Conservation (phyloP, 2,329 filamentous ascomycete genomes). For the Aspergillus vadensis region DNA sequence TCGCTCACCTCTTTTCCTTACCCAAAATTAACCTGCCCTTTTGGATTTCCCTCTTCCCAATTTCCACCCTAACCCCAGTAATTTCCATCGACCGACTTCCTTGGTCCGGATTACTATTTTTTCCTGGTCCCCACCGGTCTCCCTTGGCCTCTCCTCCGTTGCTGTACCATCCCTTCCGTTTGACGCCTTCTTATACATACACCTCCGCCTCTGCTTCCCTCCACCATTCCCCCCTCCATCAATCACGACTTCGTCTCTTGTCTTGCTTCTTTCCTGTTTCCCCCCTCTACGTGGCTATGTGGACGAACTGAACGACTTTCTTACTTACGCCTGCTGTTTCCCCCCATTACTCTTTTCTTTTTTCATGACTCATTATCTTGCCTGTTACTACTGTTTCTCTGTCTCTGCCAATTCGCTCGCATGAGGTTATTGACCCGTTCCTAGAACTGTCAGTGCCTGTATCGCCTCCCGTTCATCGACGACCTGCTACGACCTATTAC, state of each 20-base stretch:
- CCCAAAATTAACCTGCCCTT: constrained; percentile 1
- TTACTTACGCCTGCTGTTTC: not conserved
- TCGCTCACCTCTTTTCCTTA: not conserved
- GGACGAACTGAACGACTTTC: constrained; percentile 22
- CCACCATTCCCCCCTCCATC: constrained; percentile 2
- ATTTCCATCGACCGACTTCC: constrained; percentile 4
- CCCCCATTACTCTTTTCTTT: constrained; percentile 13
- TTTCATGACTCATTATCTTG: not conserved
- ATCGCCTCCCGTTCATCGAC: constrained; percentile 20
- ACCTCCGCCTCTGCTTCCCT: constrained; percentile 8
- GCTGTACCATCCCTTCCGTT: constrained; percentile 27
- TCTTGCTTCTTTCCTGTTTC: constrained; percentile 13
- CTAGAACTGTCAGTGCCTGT: not conserved
- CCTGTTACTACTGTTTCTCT: constrained; percentile 4
- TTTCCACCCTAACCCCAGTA: constrained; percentile 3
- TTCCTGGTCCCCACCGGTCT: constrained; percentile 19
- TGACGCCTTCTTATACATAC: constrained; percentile 30
- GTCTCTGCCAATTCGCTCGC: constrained; percentile 18
- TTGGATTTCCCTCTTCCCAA: not conserved
- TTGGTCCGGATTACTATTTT: constrained; percentile 7
- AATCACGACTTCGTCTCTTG: constrained; percentile 6
- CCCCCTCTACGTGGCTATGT: constrained; percentile 15
- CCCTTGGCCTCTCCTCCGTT: constrained; percentile 33
- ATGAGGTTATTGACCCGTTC: constrained; percentile 8
- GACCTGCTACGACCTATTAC: constrained; percentile 36